phyloP scores from a whole-genome alignment of 176 grass and related monocot species.

The barley (Hordeum vulgare) region MorexV3_pseudomolecules_assembly NC_058524.1:424263400-424263899 shows the following conservation, averaged over 20 bases:
- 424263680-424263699: conserved; percentile 93
- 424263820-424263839: conserved; percentile 49
- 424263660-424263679: conserved; percentile 90
- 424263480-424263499: conserved; percentile 68
- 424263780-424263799: not conserved
- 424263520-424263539: conserved; percentile 1
- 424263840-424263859: conserved; percentile 87
- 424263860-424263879: conserved; percentile 42
- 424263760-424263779: not conserved
- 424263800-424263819: not conserved
- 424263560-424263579: conserved; percentile 39
- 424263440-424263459: conserved; percentile 42
- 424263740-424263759: not conserved
- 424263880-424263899: conserved; percentile 63
- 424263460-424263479: conserved; percentile 29
- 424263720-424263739: not conserved
- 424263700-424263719: conserved; percentile 33
- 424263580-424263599: not conserved
- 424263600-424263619: not conserved
- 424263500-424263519: conserved; percentile 58
- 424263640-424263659: conserved; percentile 44
- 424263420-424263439: not conserved
- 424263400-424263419: not conserved
- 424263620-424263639: conserved; percentile 62
- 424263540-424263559: conserved; percentile 27